phyloP scores from a whole-genome alignment of 176 grass and related monocot species.

The Carex scoparia region DNA sequence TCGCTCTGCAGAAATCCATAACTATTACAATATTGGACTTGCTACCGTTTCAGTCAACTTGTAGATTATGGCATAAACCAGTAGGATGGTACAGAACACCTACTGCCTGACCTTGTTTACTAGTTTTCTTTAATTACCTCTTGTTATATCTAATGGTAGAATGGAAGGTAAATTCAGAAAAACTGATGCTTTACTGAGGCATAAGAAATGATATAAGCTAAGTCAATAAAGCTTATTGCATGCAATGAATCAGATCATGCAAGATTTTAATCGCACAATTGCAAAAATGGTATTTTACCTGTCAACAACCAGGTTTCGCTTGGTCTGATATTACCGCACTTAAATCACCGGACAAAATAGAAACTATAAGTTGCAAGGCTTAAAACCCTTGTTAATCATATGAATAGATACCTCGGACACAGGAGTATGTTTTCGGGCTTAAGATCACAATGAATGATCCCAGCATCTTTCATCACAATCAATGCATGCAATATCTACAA shows the following conservation, averaged over 20 bases:
- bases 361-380: conserved; percentile 13
- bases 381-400: conserved; percentile 17
- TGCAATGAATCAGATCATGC: conserved; percentile 5
- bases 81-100: background rate
- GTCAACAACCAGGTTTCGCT: background rate
- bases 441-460: conserved; percentile 97
- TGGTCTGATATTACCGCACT: conserved; percentile 19
- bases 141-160: background rate
- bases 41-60: background rate
- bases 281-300: background rate
- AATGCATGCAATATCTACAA: conserved; percentile 89
- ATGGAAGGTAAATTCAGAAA: background rate
- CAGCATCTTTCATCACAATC: conserved; percentile 95
- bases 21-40: background rate
- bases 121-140: background rate
- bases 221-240: background rate
- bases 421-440: conserved; percentile 99
- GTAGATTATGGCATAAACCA: conserved; percentile 9
- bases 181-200: background rate
- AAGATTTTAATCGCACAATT: background rate
- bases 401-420: conserved; percentile 51
- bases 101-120: background rate
- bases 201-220: background rate
- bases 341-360: conserved; percentile 26
- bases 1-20: conserved; percentile 51